Percentiles rank a stretch among this genome's conserved stretches.
Evolutionary conservation across 495 filamentous ascomycete species (phyloP).

Genomic region (Penicillium malachiteum): DNA sequence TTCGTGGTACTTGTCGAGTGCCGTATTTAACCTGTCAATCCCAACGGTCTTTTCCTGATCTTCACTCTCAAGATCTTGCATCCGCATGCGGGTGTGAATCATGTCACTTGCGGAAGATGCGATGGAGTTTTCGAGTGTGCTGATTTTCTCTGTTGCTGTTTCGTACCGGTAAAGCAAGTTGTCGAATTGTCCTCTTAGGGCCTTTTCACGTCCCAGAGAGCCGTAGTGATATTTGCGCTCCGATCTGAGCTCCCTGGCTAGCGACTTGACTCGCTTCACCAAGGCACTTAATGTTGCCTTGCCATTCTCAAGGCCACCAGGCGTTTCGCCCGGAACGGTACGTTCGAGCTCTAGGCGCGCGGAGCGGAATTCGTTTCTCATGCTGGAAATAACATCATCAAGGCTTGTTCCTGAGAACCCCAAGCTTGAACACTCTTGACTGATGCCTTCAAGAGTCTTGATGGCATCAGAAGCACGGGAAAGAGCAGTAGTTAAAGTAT

Average conservation of each 20-base stretch:
- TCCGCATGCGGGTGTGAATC: conserved; percentile 39
- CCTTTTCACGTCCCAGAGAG: conserved; percentile 34
- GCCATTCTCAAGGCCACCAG: conserved; percentile 41
- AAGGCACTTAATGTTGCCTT: conserved; percentile 39
- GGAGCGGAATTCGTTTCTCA: conserved; percentile 57
- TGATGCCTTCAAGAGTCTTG: conserved; percentile 38
- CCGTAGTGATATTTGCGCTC: conserved; percentile 32
- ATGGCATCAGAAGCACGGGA: conserved; percentile 37
- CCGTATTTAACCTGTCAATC: conserved; percentile 59
- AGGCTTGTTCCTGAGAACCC: conserved; percentile 54
- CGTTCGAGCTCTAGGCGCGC: conserved; percentile 68
- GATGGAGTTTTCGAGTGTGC: conserved; percentile 53
- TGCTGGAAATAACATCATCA: conserved; percentile 50
- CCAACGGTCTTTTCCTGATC: conserved; percentile 57
- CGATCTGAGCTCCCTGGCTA: conserved; percentile 36
- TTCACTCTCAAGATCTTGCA: conserved; percentile 50
- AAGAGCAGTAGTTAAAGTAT: conserved; percentile 34
- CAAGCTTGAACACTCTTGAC: conserved; percentile 43
- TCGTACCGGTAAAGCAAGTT: conserved; percentile 38
- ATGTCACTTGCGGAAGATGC: conserved; percentile 56
- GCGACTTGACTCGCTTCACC: conserved; percentile 33
- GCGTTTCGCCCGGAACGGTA: conserved; percentile 61
- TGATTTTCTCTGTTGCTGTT: conserved; percentile 41
- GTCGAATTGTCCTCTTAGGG: conserved; percentile 46
- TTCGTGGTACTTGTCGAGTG: conserved; percentile 60